These are phyloP conservation scores for Prunus mira DNA, from an alignment of 306 rosid genomes.

Conservation along the genomic window DNA sequence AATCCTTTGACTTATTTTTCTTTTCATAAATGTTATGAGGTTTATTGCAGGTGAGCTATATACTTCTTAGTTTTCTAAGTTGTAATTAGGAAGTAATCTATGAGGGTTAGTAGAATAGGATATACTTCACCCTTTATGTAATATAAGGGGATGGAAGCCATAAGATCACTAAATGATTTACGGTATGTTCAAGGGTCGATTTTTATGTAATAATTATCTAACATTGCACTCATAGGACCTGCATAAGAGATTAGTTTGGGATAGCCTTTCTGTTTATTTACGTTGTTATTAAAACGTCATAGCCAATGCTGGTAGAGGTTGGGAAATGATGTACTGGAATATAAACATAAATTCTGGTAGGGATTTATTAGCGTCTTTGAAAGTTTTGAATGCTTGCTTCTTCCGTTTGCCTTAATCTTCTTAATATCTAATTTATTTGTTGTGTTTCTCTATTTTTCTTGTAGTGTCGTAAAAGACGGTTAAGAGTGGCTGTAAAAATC, in stretches of 20 bases:
- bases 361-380: not conserved
- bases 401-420: constrained; percentile 9
- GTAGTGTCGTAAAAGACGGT: constrained; percentile 68
- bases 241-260: not conserved
- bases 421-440: constrained; percentile 1
- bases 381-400: not conserved
- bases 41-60: too few species aligned
- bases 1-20: too few species aligned
- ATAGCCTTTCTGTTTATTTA: not conserved
- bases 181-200: too few species aligned
- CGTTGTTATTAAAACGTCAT: not conserved
- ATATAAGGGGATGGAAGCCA: too few species aligned
- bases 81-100: too few species aligned
- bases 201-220: not conserved
- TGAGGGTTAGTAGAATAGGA: too few species aligned
- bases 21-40: too few species aligned
- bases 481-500: constrained; percentile 82
- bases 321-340: not conserved
- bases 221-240: not conserved
- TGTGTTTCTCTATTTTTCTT: constrained; percentile 4
- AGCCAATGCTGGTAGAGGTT: not conserved
- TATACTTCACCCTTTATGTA: too few species aligned
- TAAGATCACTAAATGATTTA: too few species aligned
- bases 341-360: not conserved
- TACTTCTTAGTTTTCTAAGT: too few species aligned